Percentiles rank a stretch among this genome's conserved stretches.
These are phyloP conservation scores for Acanthamoeba castellanii DNA, from an alignment of 208 protist genomes.

Conservation along the genomic window DNA sequence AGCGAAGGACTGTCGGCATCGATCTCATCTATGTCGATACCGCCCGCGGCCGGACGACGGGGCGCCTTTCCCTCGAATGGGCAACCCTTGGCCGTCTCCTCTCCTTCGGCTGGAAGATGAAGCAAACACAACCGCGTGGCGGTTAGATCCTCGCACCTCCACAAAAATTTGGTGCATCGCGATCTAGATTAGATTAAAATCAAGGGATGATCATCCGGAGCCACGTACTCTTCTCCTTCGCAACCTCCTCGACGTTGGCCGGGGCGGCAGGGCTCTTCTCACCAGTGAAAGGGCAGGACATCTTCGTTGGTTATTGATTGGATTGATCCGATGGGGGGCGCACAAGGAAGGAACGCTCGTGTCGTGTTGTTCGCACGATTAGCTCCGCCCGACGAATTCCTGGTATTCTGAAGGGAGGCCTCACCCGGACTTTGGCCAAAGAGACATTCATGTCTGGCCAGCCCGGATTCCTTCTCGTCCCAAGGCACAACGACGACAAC, in stretches of 20 bases:
- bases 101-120: not conserved
- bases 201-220: no score
- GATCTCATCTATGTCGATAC: conserved; percentile 46
- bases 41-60: not conserved
- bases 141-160: not conserved
- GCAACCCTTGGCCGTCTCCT: not conserved
- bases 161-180: no score
- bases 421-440: no score
- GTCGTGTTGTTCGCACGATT: no score
- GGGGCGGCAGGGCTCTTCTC: not conserved
- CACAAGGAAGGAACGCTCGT: no score
- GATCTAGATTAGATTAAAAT: not conserved
- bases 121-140: no score
- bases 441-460: no score
- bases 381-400: no score
- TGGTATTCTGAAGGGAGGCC: no score
- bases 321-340: not conserved
- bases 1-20: conserved; percentile 30
- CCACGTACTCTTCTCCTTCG: not conserved
- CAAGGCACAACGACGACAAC: no score
- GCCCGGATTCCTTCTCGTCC: no score
- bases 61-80: not conserved
- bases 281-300: conserved; percentile 25
- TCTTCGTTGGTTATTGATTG: not conserved
- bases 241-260: not conserved